Evolutionary conservation across 306 rosid genomes (phyloP), one percentile per base, ranked within the genome.

Genomic region (Cucurbita argyrosperma): DNA sequence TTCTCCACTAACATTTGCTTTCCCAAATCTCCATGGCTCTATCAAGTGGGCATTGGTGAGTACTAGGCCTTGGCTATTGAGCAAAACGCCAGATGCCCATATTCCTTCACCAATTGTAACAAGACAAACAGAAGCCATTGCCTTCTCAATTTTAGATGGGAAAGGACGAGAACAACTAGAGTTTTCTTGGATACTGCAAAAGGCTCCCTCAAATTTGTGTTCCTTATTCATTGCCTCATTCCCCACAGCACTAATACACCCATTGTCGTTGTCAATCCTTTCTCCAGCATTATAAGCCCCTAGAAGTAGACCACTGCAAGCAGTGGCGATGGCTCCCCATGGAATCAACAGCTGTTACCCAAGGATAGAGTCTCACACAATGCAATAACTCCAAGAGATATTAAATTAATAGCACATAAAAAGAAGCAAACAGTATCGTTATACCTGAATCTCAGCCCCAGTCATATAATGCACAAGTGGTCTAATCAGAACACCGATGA

Each of bases 331-430:
- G 80, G 96, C 87, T 82, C 85, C 92, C 98, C 98, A 93, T 38
- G 98, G 96, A 86, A 93, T 83, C 83, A 93, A 90, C 88, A 93
- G 90, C 98, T 93, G 93, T 89, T 81, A 89, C 79, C 88, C 86
- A 86, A 82, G 85, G 82, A 91, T 86, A 89, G 83, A 85, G 84
- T 80, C 82, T 89, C 82, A 84, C 82, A 82, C 81, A 87, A 90
- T 79, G 86, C 76, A 87, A 85, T 81, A 82, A 87, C 85, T 76
- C 78, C 76, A 76, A 79, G 74, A 77, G 83, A 72, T 15, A 57
- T 75, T 74, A 78, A 53, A 50, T 14, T 14, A 50, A 88, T 60
- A 71, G 67, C 45, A 69, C 7, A 67, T 37, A 73, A 35, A 15
- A 37, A 82, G 42, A 83, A 26, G 50, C 60, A 61, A 78, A 74